phyloP scores from a whole-genome alignment of 805 yeast genomes.

The Monosporozyma siamensis region DNA sequence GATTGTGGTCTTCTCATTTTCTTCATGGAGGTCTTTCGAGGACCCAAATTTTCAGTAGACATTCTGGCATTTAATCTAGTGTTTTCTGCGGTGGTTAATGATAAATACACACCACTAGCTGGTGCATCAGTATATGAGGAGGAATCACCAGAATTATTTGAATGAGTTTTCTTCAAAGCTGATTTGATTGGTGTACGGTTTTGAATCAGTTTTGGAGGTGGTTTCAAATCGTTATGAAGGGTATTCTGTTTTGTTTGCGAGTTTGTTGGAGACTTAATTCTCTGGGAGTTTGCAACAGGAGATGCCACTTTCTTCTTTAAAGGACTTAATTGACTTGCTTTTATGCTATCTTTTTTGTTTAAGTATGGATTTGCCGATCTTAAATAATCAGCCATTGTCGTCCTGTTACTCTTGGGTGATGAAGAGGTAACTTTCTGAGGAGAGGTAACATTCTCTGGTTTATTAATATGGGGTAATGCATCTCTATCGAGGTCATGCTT shows the following conservation, averaged over 20 bases:
- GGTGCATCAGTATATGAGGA: constrained; percentile 27
- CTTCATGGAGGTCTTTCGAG: constrained; percentile 6
- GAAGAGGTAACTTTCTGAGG: not conserved
- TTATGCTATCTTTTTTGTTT: constrained; percentile 3
- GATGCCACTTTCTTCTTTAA: too few species aligned
- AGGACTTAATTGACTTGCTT: too few species aligned
- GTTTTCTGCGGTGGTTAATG: constrained; percentile 69
- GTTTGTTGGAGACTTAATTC: not conserved
- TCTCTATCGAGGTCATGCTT: too few species aligned
- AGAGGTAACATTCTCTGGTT: too few species aligned
- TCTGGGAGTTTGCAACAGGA: not conserved
- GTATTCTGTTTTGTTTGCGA: not conserved
- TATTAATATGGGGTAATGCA: too few species aligned
- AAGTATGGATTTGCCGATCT: constrained; percentile 33
- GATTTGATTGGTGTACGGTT: constrained; percentile 35
- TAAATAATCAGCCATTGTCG: constrained; percentile 39
- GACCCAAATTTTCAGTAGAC: constrained; percentile 28
- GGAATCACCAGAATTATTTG: constrained; percentile 13
- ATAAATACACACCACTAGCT: constrained; percentile 56
- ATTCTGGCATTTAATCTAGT: constrained; percentile 61
- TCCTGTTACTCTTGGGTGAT: not conserved
- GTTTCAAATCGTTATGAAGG: not conserved
- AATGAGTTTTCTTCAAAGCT: constrained; percentile 30
- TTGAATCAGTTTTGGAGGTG: constrained; percentile 5
- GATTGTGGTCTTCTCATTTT: constrained; percentile 18